Conservation (phyloP, 2,329 filamentous ascomycete genomes). For the Reticulascus tulasneorum region DNA sequence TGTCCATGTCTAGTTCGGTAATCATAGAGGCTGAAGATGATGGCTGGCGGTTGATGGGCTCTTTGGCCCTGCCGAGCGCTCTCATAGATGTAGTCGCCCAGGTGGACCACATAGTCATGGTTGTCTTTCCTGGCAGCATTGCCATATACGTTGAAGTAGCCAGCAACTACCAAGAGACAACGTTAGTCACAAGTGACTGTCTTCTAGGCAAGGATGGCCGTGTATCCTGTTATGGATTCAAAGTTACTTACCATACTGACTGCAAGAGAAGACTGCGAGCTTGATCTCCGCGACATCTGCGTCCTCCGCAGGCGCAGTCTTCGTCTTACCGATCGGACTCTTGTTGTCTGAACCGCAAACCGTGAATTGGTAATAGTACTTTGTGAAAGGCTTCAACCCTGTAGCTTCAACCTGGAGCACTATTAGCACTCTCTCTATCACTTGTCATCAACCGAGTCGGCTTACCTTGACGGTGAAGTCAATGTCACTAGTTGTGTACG, state of each 20-base stretch:
- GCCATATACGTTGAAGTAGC: conserved; percentile 57
- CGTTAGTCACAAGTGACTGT: too few species aligned
- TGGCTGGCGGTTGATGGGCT: conserved; percentile 1
- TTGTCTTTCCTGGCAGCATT: conserved; percentile 55
- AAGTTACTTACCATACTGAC: conserved; percentile 53
- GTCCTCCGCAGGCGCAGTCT: conserved; percentile 57
- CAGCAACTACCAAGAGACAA: too few species aligned
- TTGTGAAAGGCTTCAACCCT: conserved; percentile 57
- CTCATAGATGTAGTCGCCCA: conserved; percentile 64
- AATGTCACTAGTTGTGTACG: conserved; percentile 67
- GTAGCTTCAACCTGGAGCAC: conserved; percentile 52
- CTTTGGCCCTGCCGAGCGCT: conserved; percentile 25
- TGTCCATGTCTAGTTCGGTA: conserved; percentile 35
- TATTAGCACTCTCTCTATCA: not conserved
- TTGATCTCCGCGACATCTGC: conserved; percentile 54
- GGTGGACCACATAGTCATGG: conserved; percentile 55
- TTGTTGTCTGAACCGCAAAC: conserved; percentile 59
- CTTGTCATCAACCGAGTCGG: not conserved
- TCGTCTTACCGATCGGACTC: conserved; percentile 63
- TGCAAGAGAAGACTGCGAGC: conserved; percentile 67
- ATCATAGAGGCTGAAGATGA: conserved; percentile 32
- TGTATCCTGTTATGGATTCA: too few species aligned
- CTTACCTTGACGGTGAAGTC: conserved; percentile 67
- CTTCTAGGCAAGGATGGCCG: too few species aligned
- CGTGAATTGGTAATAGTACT: conserved; percentile 66